Percentiles rank a stretch among this genome's conserved stretches.
Evolutionary conservation across 805 yeast species (phyloP).

Genomic region (Diddensiella transvaalensis): DNA sequence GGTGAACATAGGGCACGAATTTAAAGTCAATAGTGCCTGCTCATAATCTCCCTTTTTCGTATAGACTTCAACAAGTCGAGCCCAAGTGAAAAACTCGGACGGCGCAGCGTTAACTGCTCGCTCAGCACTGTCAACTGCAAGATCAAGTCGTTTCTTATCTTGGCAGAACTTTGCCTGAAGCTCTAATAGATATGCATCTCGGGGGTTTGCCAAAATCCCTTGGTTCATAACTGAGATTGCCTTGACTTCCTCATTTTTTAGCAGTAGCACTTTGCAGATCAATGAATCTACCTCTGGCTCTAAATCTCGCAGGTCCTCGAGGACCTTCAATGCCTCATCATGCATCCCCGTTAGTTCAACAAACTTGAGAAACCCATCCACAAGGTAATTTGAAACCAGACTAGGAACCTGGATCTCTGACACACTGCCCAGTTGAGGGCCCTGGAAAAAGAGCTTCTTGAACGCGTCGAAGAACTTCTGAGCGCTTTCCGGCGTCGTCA

Average conservation of each 20-base stretch:
- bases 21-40: constrained; percentile 62
- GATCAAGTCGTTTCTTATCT: constrained; percentile 46
- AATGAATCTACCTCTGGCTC: constrained; percentile 56
- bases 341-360: constrained; percentile 63
- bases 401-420: constrained; percentile 70
- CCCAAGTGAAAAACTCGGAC: constrained; percentile 73
- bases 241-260: constrained; percentile 43
- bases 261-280: constrained; percentile 40
- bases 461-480: constrained; percentile 58
- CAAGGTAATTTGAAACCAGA: constrained; percentile 59
- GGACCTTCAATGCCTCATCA: constrained; percentile 56
- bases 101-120: constrained; percentile 68
- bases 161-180: constrained; percentile 65
- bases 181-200: constrained; percentile 54
- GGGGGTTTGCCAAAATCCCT: constrained; percentile 41
- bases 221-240: constrained; percentile 46
- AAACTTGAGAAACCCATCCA: constrained; percentile 66
- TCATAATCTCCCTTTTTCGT: constrained; percentile 51
- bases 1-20: constrained; percentile 70
- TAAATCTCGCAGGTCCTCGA: constrained; percentile 46
- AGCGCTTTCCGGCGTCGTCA: constrained; percentile 47
- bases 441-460: constrained; percentile 61
- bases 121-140: constrained; percentile 58
- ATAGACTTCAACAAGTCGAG: constrained; percentile 56
- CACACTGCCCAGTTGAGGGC: constrained; percentile 62